These are phyloP conservation scores for Penicillium lividum DNA, from an alignment of 495 filamentous ascomycete species.

Conservation along the genomic window DNA sequence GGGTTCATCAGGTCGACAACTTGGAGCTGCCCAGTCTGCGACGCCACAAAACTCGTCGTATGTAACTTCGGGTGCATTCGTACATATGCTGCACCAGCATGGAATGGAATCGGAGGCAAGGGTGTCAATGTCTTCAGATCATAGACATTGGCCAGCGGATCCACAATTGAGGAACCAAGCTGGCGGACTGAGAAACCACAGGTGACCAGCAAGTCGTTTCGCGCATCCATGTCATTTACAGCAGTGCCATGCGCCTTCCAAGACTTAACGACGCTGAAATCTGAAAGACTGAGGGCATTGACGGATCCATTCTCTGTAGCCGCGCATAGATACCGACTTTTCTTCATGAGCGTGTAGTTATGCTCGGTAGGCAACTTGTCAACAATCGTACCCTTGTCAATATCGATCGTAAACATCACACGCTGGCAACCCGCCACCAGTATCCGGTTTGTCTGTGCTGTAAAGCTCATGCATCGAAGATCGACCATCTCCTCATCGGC, in stretches of 20 bases:
- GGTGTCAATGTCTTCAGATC: slow-evolving; percentile 84
- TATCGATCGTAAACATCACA: slow-evolving; percentile 86
- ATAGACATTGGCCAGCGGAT: slow-evolving; percentile 90
- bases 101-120: slow-evolving; percentile 87
- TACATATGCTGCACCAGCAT: slow-evolving; percentile 86
- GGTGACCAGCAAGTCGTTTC: slow-evolving; percentile 86
- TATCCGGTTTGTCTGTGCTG: slow-evolving; percentile 79
- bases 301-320: slow-evolving; percentile 83
- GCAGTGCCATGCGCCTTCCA: slow-evolving; percentile 85
- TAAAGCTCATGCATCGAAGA: slow-evolving; percentile 90
- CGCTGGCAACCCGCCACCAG: slow-evolving; percentile 84
- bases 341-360: slow-evolving; percentile 88
- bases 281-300: slow-evolving; percentile 78
- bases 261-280: slow-evolving; percentile 72
- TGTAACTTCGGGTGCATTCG: slow-evolving; percentile 93
- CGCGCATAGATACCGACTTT: slow-evolving; percentile 85
- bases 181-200: slow-evolving; percentile 87
- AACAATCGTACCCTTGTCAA: slow-evolving; percentile 77
- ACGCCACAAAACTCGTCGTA: slow-evolving; percentile 87
- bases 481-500: slow-evolving; percentile 75
- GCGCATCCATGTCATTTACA: slow-evolving; percentile 94
- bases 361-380: slow-evolving; percentile 72
- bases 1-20: slow-evolving; percentile 95
- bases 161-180: slow-evolving; percentile 65
- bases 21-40: slow-evolving; percentile 87